These are phyloP conservation scores for Akanthomyces uredinophilus DNA, from an alignment of 2,329 filamentous ascomycete species.

Conservation along the genomic window DNA sequence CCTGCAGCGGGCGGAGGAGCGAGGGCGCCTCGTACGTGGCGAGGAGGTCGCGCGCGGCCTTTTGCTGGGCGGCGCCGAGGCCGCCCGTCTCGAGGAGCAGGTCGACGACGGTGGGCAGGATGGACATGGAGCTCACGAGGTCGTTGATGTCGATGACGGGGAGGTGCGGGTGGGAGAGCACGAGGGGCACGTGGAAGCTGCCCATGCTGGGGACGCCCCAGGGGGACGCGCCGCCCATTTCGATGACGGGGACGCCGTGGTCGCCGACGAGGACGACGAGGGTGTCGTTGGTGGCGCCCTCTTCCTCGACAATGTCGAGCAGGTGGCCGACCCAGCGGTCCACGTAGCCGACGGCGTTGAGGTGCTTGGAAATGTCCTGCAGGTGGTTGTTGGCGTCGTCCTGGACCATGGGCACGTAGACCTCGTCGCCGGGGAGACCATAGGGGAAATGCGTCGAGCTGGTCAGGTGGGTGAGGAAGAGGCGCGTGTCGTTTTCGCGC, in stretches of 20 bases:
- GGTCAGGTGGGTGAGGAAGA: conserved; percentile 32
- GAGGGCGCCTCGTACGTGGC: conserved; percentile 31
- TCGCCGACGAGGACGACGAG: conserved; percentile 30
- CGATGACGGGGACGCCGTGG: conserved; percentile 28
- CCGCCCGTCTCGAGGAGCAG: conserved; percentile 29
- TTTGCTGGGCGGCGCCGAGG: conserved; percentile 22
- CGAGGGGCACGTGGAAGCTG: conserved; percentile 28
- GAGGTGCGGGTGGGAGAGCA: conserved; percentile 29
- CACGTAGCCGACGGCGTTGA: conserved; percentile 29
- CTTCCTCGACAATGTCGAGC: conserved; percentile 26
- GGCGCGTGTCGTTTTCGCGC: conserved; percentile 25
- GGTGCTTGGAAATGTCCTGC: conserved; percentile 29
- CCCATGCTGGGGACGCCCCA: conserved; percentile 30
- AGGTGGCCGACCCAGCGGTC: conserved; percentile 30
- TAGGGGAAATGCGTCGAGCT: conserved; percentile 32
- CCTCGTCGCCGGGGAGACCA: conserved; percentile 24
- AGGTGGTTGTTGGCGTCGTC: conserved; percentile 20
- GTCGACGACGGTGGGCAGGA: conserved; percentile 31
- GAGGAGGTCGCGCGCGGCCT: conserved; percentile 24
- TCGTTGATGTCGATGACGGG: conserved; percentile 27
- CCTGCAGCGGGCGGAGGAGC: conserved; percentile 25
- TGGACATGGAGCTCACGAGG: conserved; percentile 28
- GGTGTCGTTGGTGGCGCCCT: conserved; percentile 29
- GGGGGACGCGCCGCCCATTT: conserved; percentile 26
- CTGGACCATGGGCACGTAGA: conserved; percentile 23